Evolutionary conservation across 441 rosid species (phyloP).

Genomic region (Mallotus repandus): DNA sequence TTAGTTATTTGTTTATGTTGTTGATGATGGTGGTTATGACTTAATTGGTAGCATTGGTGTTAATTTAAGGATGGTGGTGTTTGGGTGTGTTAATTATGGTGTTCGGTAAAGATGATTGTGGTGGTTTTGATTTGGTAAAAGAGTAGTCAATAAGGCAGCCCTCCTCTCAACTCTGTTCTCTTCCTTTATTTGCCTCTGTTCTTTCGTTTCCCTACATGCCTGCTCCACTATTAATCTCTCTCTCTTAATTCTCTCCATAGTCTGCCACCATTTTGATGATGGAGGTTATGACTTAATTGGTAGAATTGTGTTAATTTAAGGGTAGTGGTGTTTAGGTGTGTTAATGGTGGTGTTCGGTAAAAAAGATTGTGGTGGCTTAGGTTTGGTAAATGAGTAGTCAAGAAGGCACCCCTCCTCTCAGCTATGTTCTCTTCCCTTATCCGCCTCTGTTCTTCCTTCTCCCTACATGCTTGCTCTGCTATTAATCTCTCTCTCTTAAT

Average conservation of each 20-base stretch:
- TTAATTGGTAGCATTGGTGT: too few relatives aligned
- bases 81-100: too few relatives aligned
- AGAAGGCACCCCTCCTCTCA: conserved; percentile 48
- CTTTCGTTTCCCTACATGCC: conserved; percentile 57
- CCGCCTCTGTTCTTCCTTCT: conserved; percentile 55
- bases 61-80: too few relatives aligned
- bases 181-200: conserved; percentile 48
- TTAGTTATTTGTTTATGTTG: too few relatives aligned
- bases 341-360: too few relatives aligned
- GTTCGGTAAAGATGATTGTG: too few relatives aligned
- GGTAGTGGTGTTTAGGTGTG: too few relatives aligned
- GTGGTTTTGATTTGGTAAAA: too few relatives aligned
- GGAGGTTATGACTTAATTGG: too few relatives aligned
- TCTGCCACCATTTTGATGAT: conserved; percentile 48
- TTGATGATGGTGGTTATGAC: too few relatives aligned
- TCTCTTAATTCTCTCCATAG: conserved; percentile 53
- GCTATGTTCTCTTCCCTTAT: conserved; percentile 51
- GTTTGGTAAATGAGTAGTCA: conserved; percentile 46
- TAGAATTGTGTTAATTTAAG: too few relatives aligned
- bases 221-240: conserved; percentile 48
- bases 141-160: conserved; percentile 45
- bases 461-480: conserved; percentile 50
- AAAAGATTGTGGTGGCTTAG: too few relatives aligned
- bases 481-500: conserved; percentile 51
- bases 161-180: conserved; percentile 54